Conservation (phyloP, 1,139 yeast species). For the Candida mesenterica region DNA sequence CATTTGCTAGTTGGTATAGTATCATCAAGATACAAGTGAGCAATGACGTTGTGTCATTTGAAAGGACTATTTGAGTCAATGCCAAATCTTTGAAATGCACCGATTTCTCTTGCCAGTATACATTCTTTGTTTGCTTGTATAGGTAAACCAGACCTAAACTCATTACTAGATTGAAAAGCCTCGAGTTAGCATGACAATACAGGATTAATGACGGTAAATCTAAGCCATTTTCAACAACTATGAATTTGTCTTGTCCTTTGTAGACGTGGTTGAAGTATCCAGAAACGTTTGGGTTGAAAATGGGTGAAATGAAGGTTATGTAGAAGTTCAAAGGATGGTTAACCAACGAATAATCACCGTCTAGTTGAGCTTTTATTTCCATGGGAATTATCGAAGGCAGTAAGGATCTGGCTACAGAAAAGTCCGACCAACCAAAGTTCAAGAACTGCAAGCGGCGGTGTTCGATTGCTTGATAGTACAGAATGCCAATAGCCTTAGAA, state of each 20-base stretch:
- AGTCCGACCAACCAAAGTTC: constrained; percentile 18
- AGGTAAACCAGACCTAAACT: constrained; percentile 28
- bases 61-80: constrained; percentile 10
- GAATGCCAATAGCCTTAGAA: constrained; percentile 1
- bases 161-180: constrained; percentile 26
- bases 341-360: constrained; percentile 17
- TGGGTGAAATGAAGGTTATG: constrained; percentile 27
- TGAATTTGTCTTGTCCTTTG: constrained; percentile 11
- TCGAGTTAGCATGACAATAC: constrained; percentile 23
- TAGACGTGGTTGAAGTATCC: constrained; percentile 15
- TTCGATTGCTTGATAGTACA: constrained; percentile 10
- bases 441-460: constrained; percentile 20
- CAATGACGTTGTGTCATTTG: constrained; percentile 19
- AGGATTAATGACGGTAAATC: constrained; percentile 23
- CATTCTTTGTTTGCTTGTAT: constrained; percentile 16
- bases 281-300: constrained; percentile 25
- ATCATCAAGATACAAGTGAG: constrained; percentile 25
- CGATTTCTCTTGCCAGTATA: constrained; percentile 21
- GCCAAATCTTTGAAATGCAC: constrained; percentile 20
- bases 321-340: constrained; percentile 28
- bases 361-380: constrained; percentile 18
- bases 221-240: constrained; percentile 25
- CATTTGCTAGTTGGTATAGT: constrained; percentile 29
- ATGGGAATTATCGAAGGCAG: constrained; percentile 20
- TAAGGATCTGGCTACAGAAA: constrained; percentile 12